Evolutionary conservation across 768 basidiomycete species (phyloP).

Genomic region (Suillus alpinus): DNA sequence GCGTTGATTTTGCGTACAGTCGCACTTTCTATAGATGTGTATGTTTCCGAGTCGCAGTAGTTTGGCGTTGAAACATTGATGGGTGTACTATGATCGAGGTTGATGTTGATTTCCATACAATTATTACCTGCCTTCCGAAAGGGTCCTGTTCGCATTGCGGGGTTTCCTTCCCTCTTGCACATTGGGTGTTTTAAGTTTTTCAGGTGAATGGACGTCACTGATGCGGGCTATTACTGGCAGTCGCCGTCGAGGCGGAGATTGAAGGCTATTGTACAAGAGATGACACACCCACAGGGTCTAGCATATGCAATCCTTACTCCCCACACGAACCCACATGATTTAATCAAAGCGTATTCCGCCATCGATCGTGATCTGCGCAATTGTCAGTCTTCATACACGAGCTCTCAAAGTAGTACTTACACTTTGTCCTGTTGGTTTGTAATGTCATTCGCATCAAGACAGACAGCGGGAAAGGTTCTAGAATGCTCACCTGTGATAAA

Average conservation of each 20-base stretch:
- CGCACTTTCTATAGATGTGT: background rate
- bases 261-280: background rate
- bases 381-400: background rate
- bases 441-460: background rate
- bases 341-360: constrained; percentile 4
- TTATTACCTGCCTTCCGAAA: too few species aligned
- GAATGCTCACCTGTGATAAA: constrained; percentile 26
- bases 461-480: background rate
- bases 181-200: too few species aligned
- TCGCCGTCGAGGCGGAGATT: too few species aligned
- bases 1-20: background rate
- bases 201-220: too few species aligned
- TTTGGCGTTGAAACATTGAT: too few species aligned
- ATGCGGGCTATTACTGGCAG: too few species aligned
- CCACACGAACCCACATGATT: background rate
- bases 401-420: background rate
- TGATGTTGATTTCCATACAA: too few species aligned
- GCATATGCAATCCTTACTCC: too few species aligned
- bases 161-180: too few species aligned
- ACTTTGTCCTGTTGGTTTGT: background rate
- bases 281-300: background rate
- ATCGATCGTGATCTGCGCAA: constrained; percentile 4
- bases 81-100: too few species aligned
- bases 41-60: background rate
- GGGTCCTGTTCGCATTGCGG: too few species aligned